phyloP scores from a whole-genome alignment of 1,139 yeast species.

The Suhomyces yuchorum region DNA sequence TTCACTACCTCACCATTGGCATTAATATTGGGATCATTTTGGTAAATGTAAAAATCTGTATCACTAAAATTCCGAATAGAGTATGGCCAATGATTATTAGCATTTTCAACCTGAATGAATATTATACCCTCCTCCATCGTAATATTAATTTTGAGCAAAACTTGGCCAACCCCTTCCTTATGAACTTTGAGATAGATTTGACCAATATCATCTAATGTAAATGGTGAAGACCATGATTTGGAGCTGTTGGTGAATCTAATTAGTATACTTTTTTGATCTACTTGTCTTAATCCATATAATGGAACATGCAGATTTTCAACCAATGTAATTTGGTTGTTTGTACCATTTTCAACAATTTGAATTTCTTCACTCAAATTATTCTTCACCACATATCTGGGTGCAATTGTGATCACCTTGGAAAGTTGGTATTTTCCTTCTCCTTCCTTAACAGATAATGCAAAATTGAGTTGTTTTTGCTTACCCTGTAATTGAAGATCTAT shows the following conservation, averaged over 20 bases:
- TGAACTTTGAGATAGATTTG: slow-evolving; percentile 71
- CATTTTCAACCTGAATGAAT: slow-evolving; percentile 72
- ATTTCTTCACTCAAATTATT: slow-evolving; percentile 62
- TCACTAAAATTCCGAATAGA: slow-evolving; percentile 89
- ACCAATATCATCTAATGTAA: slow-evolving; percentile 81
- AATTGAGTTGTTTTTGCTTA: slow-evolving; percentile 65
- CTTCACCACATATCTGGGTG: slow-evolving; percentile 79
- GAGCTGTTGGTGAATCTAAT: slow-evolving; percentile 61
- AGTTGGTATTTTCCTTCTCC: slow-evolving; percentile 86
- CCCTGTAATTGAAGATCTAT: slow-evolving; percentile 59
- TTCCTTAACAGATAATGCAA: slow-evolving; percentile 76
- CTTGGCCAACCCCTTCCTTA: slow-evolving; percentile 64
- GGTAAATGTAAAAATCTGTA: slow-evolving; percentile 80
- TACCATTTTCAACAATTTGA: slow-evolving; percentile 69
- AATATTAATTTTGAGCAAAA: slow-evolving; percentile 70
- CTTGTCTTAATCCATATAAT: slow-evolving; percentile 59
- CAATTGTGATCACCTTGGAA: slow-evolving; percentile 74
- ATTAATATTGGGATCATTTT: slow-evolving; percentile 78
- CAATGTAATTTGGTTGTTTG: slow-evolving; percentile 48
- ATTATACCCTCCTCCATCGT: slow-evolving; percentile 79
- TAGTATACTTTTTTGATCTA: slow-evolving; percentile 54
- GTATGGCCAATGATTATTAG: slow-evolving; percentile 86
- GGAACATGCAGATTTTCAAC: slow-evolving; percentile 58
- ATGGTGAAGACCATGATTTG: slow-evolving; percentile 86
- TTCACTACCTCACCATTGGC: slow-evolving; percentile 66